These are phyloP conservation scores for Trametes maxima DNA, from an alignment of 768 basidiomycete genomes.

Conservation along the genomic window DNA sequence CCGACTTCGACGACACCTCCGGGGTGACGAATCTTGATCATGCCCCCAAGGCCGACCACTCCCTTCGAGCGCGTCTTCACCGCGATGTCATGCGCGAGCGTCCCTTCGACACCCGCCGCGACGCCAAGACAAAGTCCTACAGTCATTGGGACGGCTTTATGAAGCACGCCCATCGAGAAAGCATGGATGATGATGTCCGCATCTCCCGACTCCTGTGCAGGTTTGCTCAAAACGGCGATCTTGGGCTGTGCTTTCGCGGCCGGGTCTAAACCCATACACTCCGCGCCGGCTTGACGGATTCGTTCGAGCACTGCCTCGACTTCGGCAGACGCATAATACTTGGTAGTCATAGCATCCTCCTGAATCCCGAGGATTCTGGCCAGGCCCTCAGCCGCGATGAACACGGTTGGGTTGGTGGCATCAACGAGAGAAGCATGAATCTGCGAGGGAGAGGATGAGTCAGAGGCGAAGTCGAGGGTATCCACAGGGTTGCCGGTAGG, in stretches of 20 bases:
- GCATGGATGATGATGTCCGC: conserved; percentile 58
- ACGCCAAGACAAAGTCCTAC: conserved; percentile 72
- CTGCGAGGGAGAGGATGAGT: neutral
- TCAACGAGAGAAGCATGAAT: conserved; percentile 58
- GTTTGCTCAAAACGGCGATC: conserved; percentile 55
- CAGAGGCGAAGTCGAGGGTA: conserved; percentile 33
- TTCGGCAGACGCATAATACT: conserved; percentile 17
- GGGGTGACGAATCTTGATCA: conserved; percentile 61
- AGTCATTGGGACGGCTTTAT: conserved; percentile 75
- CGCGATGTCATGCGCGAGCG: conserved; percentile 56
- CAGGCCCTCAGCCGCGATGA: conserved; percentile 53
- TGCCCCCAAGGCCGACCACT: conserved; percentile 19
- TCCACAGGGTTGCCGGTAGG: conserved; percentile 59
- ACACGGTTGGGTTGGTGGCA: conserved; percentile 75
- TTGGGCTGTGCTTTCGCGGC: conserved; percentile 69
- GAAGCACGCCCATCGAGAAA: conserved; percentile 70
- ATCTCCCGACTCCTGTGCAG: conserved; percentile 33
- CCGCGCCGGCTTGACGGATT: conserved; percentile 58
- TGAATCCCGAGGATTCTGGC: conserved; percentile 38
- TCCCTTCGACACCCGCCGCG: conserved; percentile 54
- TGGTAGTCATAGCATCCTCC: neutral
- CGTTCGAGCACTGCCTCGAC: conserved; percentile 45
- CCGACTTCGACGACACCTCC: conserved; percentile 71
- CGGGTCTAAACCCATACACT: conserved; percentile 65
- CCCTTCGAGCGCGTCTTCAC: conserved; percentile 10